A percentile compares a stretch with the other conserved stretches of the same genome.
These are phyloP conservation scores for Didymella pomorum DNA, from an alignment of 2,329 filamentous ascomycete genomes.

Conservation along the genomic window DNA sequence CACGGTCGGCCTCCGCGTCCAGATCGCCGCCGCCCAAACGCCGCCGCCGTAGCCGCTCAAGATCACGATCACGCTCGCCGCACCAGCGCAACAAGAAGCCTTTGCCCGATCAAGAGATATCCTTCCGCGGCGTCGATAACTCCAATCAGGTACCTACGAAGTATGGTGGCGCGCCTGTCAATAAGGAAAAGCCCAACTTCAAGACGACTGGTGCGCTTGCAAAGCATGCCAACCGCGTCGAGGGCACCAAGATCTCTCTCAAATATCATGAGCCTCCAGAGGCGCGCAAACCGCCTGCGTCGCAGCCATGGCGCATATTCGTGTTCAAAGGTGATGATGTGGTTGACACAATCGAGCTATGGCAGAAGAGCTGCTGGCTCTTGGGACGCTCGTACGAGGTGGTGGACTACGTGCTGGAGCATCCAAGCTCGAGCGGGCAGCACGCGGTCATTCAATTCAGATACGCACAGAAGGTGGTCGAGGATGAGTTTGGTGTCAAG, in stretches of 20 bases:
- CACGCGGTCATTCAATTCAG: conserved; percentile 96
- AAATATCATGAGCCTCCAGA: conserved; percentile 98
- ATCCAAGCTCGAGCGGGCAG: conserved; percentile 93
- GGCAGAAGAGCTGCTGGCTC: conserved; percentile 85
- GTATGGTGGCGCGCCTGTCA: conserved; percentile 50
- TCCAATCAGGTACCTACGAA: conserved; percentile 40
- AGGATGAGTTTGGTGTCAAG: conserved; percentile 75
- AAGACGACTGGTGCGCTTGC: conserved; percentile 81
- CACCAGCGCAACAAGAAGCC: conserved; percentile 53
- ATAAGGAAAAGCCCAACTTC: conserved; percentile 91
- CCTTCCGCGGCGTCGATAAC: conserved; percentile 52
- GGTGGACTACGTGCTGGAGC: conserved; percentile 83
- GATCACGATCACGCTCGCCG: conserved; percentile 55
- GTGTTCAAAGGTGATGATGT: conserved; percentile 87
- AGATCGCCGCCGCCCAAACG: conserved; percentile 46
- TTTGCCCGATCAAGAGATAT: conserved; percentile 57
- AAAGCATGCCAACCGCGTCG: conserved; percentile 84
- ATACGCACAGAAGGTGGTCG: conserved; percentile 80
- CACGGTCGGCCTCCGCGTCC: conserved; percentile 38
- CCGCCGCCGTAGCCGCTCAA: conserved; percentile 39
- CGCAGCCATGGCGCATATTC: conserved; percentile 86
- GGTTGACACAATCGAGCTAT: conserved; percentile 81
- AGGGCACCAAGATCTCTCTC: conserved; percentile 77
- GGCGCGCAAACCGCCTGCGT: conserved; percentile 82
- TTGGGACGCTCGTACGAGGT: conserved; percentile 82